These are phyloP conservation scores for Cylindrotheca fusiformis DNA, from an alignment of 108 stramenopile genomes.

Conservation along the genomic window DNA sequence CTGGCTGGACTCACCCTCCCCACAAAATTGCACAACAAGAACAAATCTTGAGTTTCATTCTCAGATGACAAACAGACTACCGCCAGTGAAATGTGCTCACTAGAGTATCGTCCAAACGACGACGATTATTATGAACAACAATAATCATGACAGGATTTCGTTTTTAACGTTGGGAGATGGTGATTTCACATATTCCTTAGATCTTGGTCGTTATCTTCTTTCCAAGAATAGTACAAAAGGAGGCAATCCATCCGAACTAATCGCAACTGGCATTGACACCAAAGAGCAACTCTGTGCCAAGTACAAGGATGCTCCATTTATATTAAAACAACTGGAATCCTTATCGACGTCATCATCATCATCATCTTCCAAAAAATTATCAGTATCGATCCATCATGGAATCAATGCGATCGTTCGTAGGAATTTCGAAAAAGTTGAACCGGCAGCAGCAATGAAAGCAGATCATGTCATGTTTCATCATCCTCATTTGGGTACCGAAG, in stretches of 20 bases:
- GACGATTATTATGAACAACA: too few relatives aligned
- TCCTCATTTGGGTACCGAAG: constrained; percentile 85
- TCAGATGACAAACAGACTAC: too few relatives aligned
- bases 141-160: not conserved
- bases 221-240: not conserved
- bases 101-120: too few relatives aligned
- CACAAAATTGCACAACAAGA: too few relatives aligned
- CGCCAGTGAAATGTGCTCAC: too few relatives aligned
- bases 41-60: too few relatives aligned
- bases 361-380: not conserved
- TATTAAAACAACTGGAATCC: constrained; percentile 42
- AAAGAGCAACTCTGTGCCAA: constrained; percentile 34
- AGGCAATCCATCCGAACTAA: constrained; percentile 17
- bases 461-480: constrained; percentile 84
- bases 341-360: not conserved
- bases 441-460: not conserved
- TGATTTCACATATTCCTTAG: constrained; percentile 84
- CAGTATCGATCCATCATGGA: constrained; percentile 36
- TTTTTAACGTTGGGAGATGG: constrained; percentile 70
- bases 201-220: constrained; percentile 58
- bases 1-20: too few relatives aligned
- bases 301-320: constrained; percentile 48
- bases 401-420: constrained; percentile 56
- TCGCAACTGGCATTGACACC: constrained; percentile 72
- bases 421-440: constrained; percentile 4